Base-by-base conservation (phyloP, 768 basidiomycete species). In the Guyanaporus albipodus region DNA sequence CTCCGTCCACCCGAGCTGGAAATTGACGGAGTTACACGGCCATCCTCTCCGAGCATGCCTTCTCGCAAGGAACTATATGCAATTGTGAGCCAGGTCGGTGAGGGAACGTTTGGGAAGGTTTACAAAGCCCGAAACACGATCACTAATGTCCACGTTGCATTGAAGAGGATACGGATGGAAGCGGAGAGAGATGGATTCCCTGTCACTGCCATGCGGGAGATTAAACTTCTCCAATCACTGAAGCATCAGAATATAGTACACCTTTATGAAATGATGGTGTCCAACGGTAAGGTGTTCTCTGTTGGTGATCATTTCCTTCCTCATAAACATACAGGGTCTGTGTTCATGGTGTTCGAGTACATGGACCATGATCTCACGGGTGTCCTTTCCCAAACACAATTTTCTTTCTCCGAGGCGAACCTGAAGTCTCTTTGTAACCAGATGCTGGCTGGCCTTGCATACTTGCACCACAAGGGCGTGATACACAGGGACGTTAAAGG, bases 271-370 rank as follows among this genome's bases (percentile, higher is more conserved):
- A 99, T 99, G 93, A 94, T 99, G 87, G 94, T 98, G 7, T 91
- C 93, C 1, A 89, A 91, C 56, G 93, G 96, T 93, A 57, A 54
- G 79, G 11, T 15, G 8, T 45, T 35, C 10, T n/a, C n/a, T n/a
- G 8, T 17, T 23, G 2, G 32, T 9, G 35, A 29, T 42, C 10
- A 9, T 0, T 11, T 9, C 19, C 12, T 28, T 11, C n/a, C 45
- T 65, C 28, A 63, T 26, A 8, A 10, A 49, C 45, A 39, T 15
- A 6, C 58, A 97, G 95, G 92, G 48, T 85, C 87, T 38, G 94
- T 96, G 33, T 95, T 91, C 69, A 99, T 99, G 96, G 95, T 99
- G 31, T 92, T 98, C 59, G 94, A 98, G 66, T 99, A 99, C 67
- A 90, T 96, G 90, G 93, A 99, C 59, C 95, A 98, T 63, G 96